These are phyloP conservation scores for Skeletonema costatum DNA, from an alignment of 108 stramenopile genomes.

Conservation along the genomic window DNA sequence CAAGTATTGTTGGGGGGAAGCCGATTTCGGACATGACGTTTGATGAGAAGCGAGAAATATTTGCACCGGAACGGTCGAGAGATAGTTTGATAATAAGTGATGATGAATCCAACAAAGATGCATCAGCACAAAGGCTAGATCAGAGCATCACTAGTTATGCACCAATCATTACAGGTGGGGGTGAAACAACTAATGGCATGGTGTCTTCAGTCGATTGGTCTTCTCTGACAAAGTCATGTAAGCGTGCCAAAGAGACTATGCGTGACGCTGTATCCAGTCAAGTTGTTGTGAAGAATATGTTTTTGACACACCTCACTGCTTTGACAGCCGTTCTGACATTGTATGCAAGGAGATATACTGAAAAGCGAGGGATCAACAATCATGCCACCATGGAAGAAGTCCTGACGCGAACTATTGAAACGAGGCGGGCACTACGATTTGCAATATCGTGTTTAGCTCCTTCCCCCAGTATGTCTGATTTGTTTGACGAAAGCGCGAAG, in stretches of 20 bases:
- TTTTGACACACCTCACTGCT: conserved; percentile 23
- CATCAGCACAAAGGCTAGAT: neutral
- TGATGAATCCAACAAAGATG: neutral
- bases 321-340: conserved; percentile 9
- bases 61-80: conserved; percentile 8
- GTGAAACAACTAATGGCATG: neutral
- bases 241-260: conserved; percentile 35
- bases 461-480: conserved; percentile 1
- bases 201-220: conserved; percentile 43
- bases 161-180: neutral
- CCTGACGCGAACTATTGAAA: conserved; percentile 15
- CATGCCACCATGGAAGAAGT: conserved; percentile 9
- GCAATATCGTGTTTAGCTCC: conserved; percentile 29
- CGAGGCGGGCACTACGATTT: conserved; percentile 36
- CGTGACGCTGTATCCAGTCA: conserved; percentile 30
- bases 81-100: conserved; percentile 6
- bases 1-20: conserved; percentile 42
- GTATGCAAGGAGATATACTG: conserved; percentile 10
- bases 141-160: neutral
- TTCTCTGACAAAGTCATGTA: conserved; percentile 41
- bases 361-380: neutral
- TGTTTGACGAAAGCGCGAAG: conserved; percentile 17
- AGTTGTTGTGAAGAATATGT: conserved; percentile 43
- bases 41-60: conserved; percentile 18
- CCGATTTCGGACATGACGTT: conserved; percentile 22